Evolutionary conservation across 495 filamentous ascomycete genomes (phyloP).

Genomic region (Penicillium soppii): DNA sequence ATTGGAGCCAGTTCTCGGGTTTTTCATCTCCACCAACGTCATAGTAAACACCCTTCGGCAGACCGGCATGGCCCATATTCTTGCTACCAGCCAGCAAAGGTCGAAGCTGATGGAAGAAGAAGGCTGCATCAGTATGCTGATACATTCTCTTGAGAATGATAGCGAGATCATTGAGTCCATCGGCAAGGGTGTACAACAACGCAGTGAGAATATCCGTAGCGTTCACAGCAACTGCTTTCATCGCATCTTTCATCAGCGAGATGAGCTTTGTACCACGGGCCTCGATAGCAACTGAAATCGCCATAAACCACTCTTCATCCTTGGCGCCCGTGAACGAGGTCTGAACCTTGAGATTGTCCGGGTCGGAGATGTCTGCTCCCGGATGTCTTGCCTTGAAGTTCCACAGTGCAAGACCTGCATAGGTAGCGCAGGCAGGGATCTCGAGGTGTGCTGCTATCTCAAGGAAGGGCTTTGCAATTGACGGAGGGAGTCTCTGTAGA

Average conservation of each 20-base stretch:
- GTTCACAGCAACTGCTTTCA: slow-evolving; percentile 63
- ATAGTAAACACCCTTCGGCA: slow-evolving; percentile 85
- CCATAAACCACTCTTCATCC: slow-evolving; percentile 97
- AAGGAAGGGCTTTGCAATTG: slow-evolving; percentile 78
- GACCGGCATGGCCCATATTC: slow-evolving; percentile 91
- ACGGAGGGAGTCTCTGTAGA: slow-evolving; percentile 71
- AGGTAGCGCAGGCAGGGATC: slow-evolving; percentile 89
- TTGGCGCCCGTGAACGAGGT: slow-evolving; percentile 87
- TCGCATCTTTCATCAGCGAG: slow-evolving; percentile 79
- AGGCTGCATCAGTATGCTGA: slow-evolving; percentile 78
- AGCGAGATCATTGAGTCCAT: slow-evolving; percentile 78
- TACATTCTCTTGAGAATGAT: slow-evolving; percentile 77
- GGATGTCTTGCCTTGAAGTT: slow-evolving; percentile 79
- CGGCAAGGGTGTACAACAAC: slow-evolving; percentile 71
- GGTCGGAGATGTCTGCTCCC: slow-evolving; percentile 70
- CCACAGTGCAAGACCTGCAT: slow-evolving; percentile 87
- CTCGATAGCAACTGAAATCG: slow-evolving; percentile 93
- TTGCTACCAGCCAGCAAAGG: slow-evolving; percentile 92
- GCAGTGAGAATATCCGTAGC: slow-evolving; percentile 65
- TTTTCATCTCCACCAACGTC: slow-evolving; percentile 59
- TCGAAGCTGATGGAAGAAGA: slow-evolving; percentile 89
- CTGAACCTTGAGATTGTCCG: slow-evolving; percentile 79
- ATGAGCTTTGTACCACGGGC: slow-evolving; percentile 83
- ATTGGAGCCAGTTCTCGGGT: slow-evolving; percentile 60
- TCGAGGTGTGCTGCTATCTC: slow-evolving; percentile 76